Conservation (phyloP, 1,284 basidiomycete genomes). For the Jaminaea rosea region DNA sequence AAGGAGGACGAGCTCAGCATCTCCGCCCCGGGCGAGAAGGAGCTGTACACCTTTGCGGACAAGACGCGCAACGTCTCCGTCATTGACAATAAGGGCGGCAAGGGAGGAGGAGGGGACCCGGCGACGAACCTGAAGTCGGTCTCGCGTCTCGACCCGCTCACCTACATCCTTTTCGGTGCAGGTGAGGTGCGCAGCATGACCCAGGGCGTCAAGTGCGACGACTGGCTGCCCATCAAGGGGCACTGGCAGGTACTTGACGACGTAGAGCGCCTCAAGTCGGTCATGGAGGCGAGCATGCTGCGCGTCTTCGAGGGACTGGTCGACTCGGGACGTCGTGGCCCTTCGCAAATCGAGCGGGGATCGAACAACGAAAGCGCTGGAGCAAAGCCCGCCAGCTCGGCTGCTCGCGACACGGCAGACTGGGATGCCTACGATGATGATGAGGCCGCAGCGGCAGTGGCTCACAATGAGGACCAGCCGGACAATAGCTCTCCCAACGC, state of each 20-base stretch:
- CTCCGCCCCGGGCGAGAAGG: conserved; percentile 54
- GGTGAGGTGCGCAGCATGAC: conserved; percentile 57
- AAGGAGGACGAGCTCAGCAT: conserved; percentile 49
- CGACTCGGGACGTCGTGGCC: conserved; percentile 5
- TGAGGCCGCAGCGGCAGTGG: conserved; percentile 8
- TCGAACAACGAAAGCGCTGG: not conserved
- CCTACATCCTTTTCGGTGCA: conserved; percentile 86
- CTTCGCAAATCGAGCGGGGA: not conserved
- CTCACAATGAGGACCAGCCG: not conserved
- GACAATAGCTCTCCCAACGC: not conserved
- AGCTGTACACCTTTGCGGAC: conserved; percentile 75
- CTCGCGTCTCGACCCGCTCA: conserved; percentile 70
- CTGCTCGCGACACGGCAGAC: conserved; percentile 5
- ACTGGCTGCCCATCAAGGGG: conserved; percentile 80
- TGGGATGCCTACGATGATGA: conserved; percentile 14
- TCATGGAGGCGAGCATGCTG: conserved; percentile 77
- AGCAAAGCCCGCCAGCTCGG: not conserved
- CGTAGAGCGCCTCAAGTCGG: conserved; percentile 68
- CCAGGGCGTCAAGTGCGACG: conserved; percentile 61
- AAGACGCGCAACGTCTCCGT: conserved; percentile 68
- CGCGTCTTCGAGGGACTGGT: conserved; percentile 74
- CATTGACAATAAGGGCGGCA: conserved; percentile 42
- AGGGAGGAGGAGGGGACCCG: conserved; percentile 48
- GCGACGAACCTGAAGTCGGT: conserved; percentile 63
- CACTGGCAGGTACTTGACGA: conserved; percentile 66